Conservation (phyloP, 108 stramenopile species). For the Cyclostephanos tholiformis region DNA sequence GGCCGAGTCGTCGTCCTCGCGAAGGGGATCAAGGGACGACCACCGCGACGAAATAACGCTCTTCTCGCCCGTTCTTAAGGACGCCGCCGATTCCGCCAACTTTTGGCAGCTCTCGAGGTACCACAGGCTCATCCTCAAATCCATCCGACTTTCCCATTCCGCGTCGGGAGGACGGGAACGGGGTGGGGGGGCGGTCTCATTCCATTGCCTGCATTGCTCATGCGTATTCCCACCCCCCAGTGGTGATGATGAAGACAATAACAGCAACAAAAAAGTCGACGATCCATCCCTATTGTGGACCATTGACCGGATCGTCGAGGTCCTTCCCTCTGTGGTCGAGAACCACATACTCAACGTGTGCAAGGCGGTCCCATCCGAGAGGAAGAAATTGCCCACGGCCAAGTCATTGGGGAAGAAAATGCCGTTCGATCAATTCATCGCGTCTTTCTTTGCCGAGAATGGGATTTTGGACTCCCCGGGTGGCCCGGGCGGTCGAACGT, state of each 20-base stretch:
- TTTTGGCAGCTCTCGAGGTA: constrained; percentile 14
- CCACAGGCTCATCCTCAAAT: constrained; percentile 17
- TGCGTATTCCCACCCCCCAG: not conserved
- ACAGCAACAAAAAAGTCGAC: not conserved
- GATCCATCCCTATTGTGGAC: constrained; percentile 3
- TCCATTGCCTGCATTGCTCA: constrained; percentile 27
- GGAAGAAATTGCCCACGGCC: not conserved
- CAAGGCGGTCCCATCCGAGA: not conserved
- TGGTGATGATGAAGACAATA: not conserved
- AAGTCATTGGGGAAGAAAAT: not conserved
- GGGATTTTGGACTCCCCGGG: constrained; percentile 9
- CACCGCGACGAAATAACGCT: not conserved
- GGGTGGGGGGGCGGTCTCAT: not conserved
- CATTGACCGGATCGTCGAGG: constrained; percentile 1
- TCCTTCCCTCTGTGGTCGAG: constrained; percentile 8
- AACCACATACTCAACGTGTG: constrained; percentile 2
- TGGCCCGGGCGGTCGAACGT: not conserved
- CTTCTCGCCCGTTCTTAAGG: constrained; percentile 24
- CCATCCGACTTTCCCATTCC: constrained; percentile 9
- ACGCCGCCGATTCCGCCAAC: constrained; percentile 5
- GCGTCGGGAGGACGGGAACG: not conserved
- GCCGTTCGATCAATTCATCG: constrained; percentile 12
- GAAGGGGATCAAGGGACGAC: too few species aligned
- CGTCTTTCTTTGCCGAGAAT: constrained; percentile 8
- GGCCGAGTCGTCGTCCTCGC: not conserved